Evolutionary conservation across 75 land plant species (phyloP), one percentile per base, ranked within the genome.

Genomic region (Sequoia sempervirens): DNA sequence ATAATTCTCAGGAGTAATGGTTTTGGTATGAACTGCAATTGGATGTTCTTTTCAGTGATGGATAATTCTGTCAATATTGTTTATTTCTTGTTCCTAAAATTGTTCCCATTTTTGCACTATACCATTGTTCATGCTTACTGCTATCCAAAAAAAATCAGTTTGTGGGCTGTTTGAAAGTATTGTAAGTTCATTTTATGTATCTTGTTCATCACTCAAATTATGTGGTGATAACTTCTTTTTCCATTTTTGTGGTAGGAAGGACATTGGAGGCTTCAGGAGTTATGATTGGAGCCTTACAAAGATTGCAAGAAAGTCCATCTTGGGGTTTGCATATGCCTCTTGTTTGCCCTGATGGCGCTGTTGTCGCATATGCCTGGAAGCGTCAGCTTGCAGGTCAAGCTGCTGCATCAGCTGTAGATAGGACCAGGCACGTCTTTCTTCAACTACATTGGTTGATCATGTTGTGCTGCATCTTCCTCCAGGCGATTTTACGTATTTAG

Each of bases 381-480:
- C 96, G 98, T 3, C 99, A 97, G 73, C 93, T 97, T 53, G 99
- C 99, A 81, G 99, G 99, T 66, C 99, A 97, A 88, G 99, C 99
- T 86, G 99, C 96, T 84, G 98, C 98, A 52, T 96, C 98, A 79
- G 98, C 98, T 10, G 95, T 94, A 83, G 99, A 97, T 70, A 85
- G 98, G 69, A 92, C 98, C 68, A 96, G 98, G 99, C 93, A 10
- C 12, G n/a, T n/a, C 47, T 50, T 46, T 26, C 61, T 81, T 14
- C 28, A 37, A 58, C 79, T 36, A 73, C 5, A 38, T 84, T 41
- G 80, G 23, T 78, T 26, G 30, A 40, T 75, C 12, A 78, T 69
- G 2, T 3, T 69, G 11, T 41, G 43, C 40, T 79, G 80, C 41
- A 75, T 30, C 18, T 34, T 32, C 30, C n/a, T 79, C 80, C 34